Evolutionary conservation across 139 green algal genomes (phyloP).

Genomic region (Spirogloea muscicola): DNA sequence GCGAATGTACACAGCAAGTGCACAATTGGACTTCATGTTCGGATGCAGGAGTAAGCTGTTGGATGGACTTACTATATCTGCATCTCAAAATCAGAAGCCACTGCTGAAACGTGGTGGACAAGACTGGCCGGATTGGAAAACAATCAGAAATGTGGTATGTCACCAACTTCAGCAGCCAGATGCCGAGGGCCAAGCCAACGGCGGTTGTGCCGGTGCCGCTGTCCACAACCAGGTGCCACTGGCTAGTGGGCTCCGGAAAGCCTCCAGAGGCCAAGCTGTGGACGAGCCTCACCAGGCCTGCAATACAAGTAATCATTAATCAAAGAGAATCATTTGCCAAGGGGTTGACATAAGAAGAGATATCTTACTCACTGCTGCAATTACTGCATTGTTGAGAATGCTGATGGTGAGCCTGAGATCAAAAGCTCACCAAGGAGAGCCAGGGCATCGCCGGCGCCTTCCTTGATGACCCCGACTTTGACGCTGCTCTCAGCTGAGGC

Average conservation of each 20-base stretch:
- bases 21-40: too few species aligned
- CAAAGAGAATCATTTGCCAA: too few species aligned
- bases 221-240: slow-evolving; percentile 57
- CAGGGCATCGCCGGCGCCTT: slow-evolving; percentile 50
- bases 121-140: too few species aligned
- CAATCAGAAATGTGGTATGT: neutral
- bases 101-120: too few species aligned
- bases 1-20: neutral
- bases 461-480: slow-evolving; percentile 47
- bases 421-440: slow-evolving; percentile 51
- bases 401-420: too few species aligned
- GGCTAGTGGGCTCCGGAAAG: neutral
- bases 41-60: too few species aligned
- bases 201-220: slow-evolving; percentile 66
- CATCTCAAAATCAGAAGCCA: too few species aligned
- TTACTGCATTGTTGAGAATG: too few species aligned
- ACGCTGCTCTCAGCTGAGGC: neutral
- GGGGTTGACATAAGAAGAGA: too few species aligned
- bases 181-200: slow-evolving; percentile 58
- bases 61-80: too few species aligned
- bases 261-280: slow-evolving; percentile 46
- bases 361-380: too few species aligned
- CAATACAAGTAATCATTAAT: too few species aligned
- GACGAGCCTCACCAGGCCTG: slow-evolving; percentile 53
- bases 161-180: slow-evolving; percentile 43